phyloP scores from a whole-genome alignment of 805 yeast species.

The Spathaspora sp. region DNA sequence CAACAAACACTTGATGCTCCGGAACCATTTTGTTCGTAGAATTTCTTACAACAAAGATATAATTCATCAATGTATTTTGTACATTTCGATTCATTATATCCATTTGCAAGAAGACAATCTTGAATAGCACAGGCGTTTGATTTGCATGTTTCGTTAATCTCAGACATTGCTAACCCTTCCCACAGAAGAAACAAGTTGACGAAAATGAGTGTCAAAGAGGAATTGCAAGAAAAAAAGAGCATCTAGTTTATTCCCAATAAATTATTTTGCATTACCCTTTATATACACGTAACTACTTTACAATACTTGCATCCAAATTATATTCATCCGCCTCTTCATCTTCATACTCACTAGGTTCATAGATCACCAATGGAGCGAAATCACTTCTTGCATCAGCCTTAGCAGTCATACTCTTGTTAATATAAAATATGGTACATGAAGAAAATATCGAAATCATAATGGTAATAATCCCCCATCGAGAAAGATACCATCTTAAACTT shows the following conservation, averaged over 20 bases:
- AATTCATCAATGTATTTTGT: conserved; percentile 62
- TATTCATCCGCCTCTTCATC: conserved; percentile 43
- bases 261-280: not conserved
- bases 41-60: conserved; percentile 70
- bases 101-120: conserved; percentile 60
- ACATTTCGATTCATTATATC: conserved; percentile 75
- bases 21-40: conserved; percentile 58
- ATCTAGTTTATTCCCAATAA: too few species aligned
- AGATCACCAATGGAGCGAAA: conserved; percentile 40
- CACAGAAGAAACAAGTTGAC: not conserved
- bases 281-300: not conserved
- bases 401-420: conserved; percentile 22
- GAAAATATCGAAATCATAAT: conserved; percentile 63
- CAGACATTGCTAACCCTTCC: conserved; percentile 5
- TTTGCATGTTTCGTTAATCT: conserved; percentile 51
- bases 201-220: not conserved
- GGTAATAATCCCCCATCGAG: conserved; percentile 81
- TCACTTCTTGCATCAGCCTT: conserved; percentile 14
- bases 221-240: not conserved
- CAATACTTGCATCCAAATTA: conserved; percentile 41
- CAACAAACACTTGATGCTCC: conserved; percentile 71
- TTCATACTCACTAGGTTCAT: conserved; percentile 49
- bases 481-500: conserved; percentile 87
- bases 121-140: conserved; percentile 81
- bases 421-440: conserved; percentile 50